Evolutionary conservation across 1,284 basidiomycete species (phyloP).

Genomic region (Erythrobasidium hasegawianum): DNA sequence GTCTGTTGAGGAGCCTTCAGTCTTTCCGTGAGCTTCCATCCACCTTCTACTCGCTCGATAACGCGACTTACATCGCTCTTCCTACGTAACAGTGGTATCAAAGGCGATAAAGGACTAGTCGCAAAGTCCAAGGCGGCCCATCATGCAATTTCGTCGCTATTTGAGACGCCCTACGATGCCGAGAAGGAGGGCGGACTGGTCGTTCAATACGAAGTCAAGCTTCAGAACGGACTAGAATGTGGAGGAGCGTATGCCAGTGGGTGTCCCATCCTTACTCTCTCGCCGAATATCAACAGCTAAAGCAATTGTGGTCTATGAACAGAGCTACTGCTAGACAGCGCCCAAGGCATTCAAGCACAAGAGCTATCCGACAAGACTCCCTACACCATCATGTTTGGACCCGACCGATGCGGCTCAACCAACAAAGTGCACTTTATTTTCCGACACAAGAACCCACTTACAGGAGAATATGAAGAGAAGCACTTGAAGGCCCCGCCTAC

Average conservation of each 20-base stretch:
- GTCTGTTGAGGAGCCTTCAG: constrained; percentile 85
- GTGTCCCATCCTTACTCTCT: neutral
- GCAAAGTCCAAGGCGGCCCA: constrained; percentile 69
- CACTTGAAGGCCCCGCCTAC: constrained; percentile 78
- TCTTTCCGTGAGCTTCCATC: constrained; percentile 52
- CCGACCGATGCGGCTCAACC: constrained; percentile 57
- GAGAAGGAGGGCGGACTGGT: constrained; percentile 77
- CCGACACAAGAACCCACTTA: constrained; percentile 88
- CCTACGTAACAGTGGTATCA: constrained; percentile 52
- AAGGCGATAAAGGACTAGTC: constrained; percentile 82
- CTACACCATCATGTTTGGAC: constrained; percentile 95
- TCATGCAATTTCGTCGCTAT: constrained; percentile 95
- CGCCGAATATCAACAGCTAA: neutral
- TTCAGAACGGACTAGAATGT: constrained; percentile 98
- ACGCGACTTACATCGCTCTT: constrained; percentile 1
- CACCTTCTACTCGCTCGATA: neutral
- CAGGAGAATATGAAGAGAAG: constrained; percentile 93
- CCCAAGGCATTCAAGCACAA: constrained; percentile 81
- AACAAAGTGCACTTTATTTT: constrained; percentile 89
- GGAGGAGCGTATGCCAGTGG: constrained; percentile 93
- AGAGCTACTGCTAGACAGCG: neutral
- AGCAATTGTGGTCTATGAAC: neutral
- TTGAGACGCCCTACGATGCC: constrained; percentile 73
- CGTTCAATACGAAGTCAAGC: constrained; percentile 98
- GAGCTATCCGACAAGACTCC: constrained; percentile 97